Evolutionary conservation across 108 stramenopile species (phyloP).

Genomic region (Cyclostephanos invisitatus): DNA sequence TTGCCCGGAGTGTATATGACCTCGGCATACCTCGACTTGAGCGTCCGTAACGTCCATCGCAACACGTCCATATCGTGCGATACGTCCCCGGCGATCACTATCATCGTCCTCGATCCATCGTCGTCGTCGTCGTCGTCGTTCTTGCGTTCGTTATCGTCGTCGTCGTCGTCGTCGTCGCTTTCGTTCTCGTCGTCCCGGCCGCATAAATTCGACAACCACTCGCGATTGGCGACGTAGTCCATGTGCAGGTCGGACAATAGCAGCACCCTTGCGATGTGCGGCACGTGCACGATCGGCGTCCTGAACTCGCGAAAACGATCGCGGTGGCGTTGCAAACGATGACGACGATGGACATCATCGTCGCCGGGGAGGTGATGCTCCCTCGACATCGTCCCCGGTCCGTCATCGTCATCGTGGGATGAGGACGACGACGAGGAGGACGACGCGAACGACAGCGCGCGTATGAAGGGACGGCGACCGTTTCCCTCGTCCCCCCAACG

Average conservation of each 20-base stretch:
- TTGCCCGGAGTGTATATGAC: constrained; percentile 44
- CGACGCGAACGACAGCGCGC: too few species aligned
- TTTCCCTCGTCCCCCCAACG: too few species aligned
- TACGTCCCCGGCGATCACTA: constrained; percentile 45
- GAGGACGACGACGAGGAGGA: too few species aligned
- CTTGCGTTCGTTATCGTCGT: constrained; percentile 14
- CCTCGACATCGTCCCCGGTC: too few species aligned
- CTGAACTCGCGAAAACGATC: constrained; percentile 37
- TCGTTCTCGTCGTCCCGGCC: neutral
- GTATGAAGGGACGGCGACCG: too few species aligned
- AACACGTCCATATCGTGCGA: constrained; percentile 41
- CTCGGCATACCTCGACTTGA: constrained; percentile 35
- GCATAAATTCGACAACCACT: constrained; percentile 38
- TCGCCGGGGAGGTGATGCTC: too few species aligned
- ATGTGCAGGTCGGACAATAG: constrained; percentile 43
- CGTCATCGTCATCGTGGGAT: too few species aligned
- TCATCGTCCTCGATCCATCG: constrained; percentile 20
- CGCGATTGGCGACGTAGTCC: constrained; percentile 39
- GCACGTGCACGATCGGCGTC: constrained; percentile 12
- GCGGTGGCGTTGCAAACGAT: neutral
- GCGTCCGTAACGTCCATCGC: constrained; percentile 46
- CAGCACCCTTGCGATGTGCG: constrained; percentile 26
- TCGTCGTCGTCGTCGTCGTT: neutral
- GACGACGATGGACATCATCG: neutral
- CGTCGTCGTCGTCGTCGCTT: neutral